Conservation (phyloP, 2,329 filamentous ascomycete genomes). For the Orbilia brochopaga region DNA sequence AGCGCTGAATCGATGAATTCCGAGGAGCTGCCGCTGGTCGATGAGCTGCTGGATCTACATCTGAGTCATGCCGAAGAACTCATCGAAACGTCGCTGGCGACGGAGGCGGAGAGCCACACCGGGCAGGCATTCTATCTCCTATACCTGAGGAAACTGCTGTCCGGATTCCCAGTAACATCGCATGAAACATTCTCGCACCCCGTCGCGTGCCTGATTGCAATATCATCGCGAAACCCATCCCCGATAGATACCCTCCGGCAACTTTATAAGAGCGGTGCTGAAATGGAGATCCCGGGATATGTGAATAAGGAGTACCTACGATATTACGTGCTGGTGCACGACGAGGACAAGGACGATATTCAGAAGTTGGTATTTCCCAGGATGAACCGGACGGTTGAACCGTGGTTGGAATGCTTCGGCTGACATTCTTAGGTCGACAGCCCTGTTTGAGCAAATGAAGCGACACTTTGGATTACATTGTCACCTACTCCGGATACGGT, state of each 20-base stretch:
- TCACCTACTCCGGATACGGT: slow-evolving; percentile 84
- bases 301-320: slow-evolving; percentile 89
- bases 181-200: slow-evolving; percentile 96
- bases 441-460: slow-evolving; percentile 97
- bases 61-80: slow-evolving; percentile 74
- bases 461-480: slow-evolving; percentile 96
- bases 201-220: slow-evolving; percentile 90
- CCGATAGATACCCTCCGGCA: slow-evolving; percentile 86
- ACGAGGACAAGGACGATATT: slow-evolving; percentile 94
- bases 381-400: background rate
- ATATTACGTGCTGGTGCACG: slow-evolving; percentile 95
- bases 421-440: slow-evolving; percentile 67
- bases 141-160: slow-evolving; percentile 82
- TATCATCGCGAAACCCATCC: slow-evolving; percentile 81
- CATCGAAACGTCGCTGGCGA: slow-evolving; percentile 50
- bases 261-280: slow-evolving; percentile 77
- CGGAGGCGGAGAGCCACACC: slow-evolving; percentile 47
- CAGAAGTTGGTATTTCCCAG: slow-evolving; percentile 62
- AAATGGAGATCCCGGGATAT: slow-evolving; percentile 78
- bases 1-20: slow-evolving; percentile 56
- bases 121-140: slow-evolving; percentile 75
- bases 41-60: slow-evolving; percentile 80
- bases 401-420: slow-evolving; percentile 27
- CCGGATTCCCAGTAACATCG: slow-evolving; percentile 75
- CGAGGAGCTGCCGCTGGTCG: slow-evolving; percentile 70